Percentiles rank a stretch among this genome's conserved stretches.
Evolutionary conservation across 225 moss, liverwort and hornwort genomes (phyloP).

Genomic region (Bryum argenteum): DNA sequence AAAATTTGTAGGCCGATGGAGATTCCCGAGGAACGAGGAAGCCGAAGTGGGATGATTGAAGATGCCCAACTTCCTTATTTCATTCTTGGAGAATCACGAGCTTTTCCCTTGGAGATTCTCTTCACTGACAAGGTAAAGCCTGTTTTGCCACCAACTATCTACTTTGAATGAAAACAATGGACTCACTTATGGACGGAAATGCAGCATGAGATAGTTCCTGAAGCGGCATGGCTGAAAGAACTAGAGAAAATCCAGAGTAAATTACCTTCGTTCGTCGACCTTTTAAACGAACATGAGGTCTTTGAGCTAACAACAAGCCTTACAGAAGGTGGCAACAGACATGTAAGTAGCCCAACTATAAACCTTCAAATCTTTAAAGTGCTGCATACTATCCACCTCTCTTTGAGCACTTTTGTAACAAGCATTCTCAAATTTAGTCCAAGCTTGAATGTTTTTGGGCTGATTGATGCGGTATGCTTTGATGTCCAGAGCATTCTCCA

Average conservation of each 20-base stretch:
- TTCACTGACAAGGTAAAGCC: constrained; percentile 34
- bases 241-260: constrained; percentile 28
- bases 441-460: background rate
- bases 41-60: constrained; percentile 15
- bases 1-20: constrained; percentile 39
- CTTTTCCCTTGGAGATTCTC: constrained; percentile 40
- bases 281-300: constrained; percentile 38
- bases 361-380: background rate
- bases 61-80: constrained; percentile 28
- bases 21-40: constrained; percentile 43
- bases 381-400: background rate
- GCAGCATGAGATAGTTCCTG: constrained; percentile 42
- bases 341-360: background rate
- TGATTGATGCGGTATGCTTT: too few species aligned
- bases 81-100: constrained; percentile 43
- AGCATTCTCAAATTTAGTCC: background rate
- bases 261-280: constrained; percentile 34
- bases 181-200: background rate
- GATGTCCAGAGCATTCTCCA: constrained; percentile 26
- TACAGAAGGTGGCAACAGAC: constrained; percentile 24
- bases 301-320: constrained; percentile 27
- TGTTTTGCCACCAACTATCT: too few species aligned
- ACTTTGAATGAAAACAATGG: too few species aligned
- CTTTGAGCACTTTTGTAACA: background rate
- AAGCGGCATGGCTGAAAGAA: constrained; percentile 41